Evolutionary conservation across 192 early-diverging fungal species (phyloP), one percentile per base, ranked within the genome.

Genomic region (Dissophora ornata): DNA sequence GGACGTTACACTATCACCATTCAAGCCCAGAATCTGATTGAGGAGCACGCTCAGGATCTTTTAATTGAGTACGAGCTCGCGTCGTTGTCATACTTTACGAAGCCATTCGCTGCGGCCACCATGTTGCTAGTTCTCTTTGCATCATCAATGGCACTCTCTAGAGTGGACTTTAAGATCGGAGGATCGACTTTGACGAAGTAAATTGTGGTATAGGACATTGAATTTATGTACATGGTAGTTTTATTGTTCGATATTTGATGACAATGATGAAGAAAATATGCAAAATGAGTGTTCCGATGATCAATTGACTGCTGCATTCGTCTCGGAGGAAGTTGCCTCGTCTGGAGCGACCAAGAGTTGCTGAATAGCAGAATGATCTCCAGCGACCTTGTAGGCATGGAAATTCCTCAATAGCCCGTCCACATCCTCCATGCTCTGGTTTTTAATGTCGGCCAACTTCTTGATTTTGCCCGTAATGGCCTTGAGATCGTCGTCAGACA

Each of bases 381-480:
- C 90, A 22, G 79, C 85, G 11, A 50, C 69, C 86, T 86, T 89
- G 80, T 89, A 88, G 21, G 86, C 80, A 56, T 96, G 93, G 80
- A 88, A 95, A 33, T 86, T 71, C 48, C 93, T 85, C 52, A 96
- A 71, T 4, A 96, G 67, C 41, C 83, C 86, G 83, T 99, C 97
- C 19, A 98, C 97, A 73, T 96, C 94, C 56, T 97, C 97, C 75
- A 99, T 86, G 67, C 86, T 90, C 58, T 94, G 90, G 45, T 96
- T 94, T 81, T 93, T 88, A 74, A 96, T 91, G 85, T 99, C 97
- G 21, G 96, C 95, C 26, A 97, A 82, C 64, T 88, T 82, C 90
- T 99, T 99, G 86, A 99, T 98, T 81, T 97, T 92, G 69, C 84
- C 84, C 3, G 97, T 99, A 50, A 98, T 88, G 34, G 81, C 85